Conservation (phyloP, 2,329 filamentous ascomycete species). For the Akanthomyces uredinophilus region DNA sequence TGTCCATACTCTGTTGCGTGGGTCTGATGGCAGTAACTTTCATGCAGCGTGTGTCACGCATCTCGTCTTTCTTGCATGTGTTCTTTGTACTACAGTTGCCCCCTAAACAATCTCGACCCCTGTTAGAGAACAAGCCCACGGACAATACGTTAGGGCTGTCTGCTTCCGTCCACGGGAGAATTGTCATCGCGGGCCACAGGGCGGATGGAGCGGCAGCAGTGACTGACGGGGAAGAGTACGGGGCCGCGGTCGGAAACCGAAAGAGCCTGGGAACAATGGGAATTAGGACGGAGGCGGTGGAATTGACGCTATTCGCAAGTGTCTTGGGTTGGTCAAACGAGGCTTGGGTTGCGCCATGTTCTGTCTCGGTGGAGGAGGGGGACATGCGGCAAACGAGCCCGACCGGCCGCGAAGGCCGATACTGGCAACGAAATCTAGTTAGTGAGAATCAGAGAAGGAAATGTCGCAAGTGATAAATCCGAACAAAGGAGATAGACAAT, state of each 20-base stretch:
- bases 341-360: conserved; percentile 1
- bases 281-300: not conserved
- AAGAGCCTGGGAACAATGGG: not conserved
- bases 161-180: not conserved
- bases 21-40: not conserved
- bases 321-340: not conserved
- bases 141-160: not conserved
- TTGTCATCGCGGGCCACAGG: not conserved
- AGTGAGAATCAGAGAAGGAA: not conserved
- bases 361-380: not conserved
- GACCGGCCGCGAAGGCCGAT: not conserved
- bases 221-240: not conserved
- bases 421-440: not conserved
- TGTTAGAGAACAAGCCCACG: not conserved
- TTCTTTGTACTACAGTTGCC: not conserved
- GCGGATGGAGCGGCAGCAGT: conserved; percentile 1
- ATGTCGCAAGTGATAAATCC: not conserved
- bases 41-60: not conserved
- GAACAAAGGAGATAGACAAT: not conserved
- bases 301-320: not conserved
- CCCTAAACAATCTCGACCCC: not conserved
- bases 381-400: not conserved
- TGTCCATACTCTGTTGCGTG: not conserved
- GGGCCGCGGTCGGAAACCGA: not conserved
- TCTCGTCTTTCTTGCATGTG: not conserved